A percentile compares a stretch with the other conserved stretches of the same genome.
Evolutionary conservation across 257 asterid species (phyloP).

Genomic region (Eustoma russellianum): DNA sequence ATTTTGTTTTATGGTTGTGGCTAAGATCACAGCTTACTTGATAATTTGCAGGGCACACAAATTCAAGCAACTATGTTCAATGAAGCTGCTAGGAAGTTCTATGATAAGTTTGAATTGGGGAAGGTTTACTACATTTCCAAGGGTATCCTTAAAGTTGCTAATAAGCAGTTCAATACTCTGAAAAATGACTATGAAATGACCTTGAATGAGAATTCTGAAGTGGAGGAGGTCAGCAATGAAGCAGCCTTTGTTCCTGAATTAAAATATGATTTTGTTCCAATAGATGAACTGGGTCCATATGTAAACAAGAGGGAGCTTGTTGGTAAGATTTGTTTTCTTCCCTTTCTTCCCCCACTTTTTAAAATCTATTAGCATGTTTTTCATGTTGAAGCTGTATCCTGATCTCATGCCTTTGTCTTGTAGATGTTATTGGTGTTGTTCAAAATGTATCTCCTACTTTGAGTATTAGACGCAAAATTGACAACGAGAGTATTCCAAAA

Average conservation of each 20-base stretch:
- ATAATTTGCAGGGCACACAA: slow-evolving; percentile 73
- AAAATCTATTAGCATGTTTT: background rate
- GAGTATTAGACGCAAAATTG: slow-evolving; percentile 73
- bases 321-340: slow-evolving; percentile 32
- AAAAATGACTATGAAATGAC: slow-evolving; percentile 92
- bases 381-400: slow-evolving; percentile 1
- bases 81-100: slow-evolving; percentile 83
- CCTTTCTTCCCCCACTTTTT: background rate
- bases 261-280: slow-evolving; percentile 62
- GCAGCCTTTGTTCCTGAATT: slow-evolving; percentile 66
- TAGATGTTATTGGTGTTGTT: slow-evolving; percentile 93
- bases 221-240: slow-evolving; percentile 65
- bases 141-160: slow-evolving; percentile 72
- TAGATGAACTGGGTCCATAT: slow-evolving; percentile 86
- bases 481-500: slow-evolving; percentile 71
- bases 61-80: slow-evolving; percentile 98
- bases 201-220: slow-evolving; percentile 71
- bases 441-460: slow-evolving; percentile 69
- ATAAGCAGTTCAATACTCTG: slow-evolving; percentile 82
- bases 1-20: background rate
- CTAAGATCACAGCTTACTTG: background rate
- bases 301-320: slow-evolving; percentile 82
- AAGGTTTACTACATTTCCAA: slow-evolving; percentile 89
- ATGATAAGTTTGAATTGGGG: slow-evolving; percentile 79
- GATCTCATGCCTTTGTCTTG: slow-evolving; percentile 4